phyloP scores from a whole-genome alignment of 1,139 yeast genomes.

The Sugiyamaella novakii region DNA sequence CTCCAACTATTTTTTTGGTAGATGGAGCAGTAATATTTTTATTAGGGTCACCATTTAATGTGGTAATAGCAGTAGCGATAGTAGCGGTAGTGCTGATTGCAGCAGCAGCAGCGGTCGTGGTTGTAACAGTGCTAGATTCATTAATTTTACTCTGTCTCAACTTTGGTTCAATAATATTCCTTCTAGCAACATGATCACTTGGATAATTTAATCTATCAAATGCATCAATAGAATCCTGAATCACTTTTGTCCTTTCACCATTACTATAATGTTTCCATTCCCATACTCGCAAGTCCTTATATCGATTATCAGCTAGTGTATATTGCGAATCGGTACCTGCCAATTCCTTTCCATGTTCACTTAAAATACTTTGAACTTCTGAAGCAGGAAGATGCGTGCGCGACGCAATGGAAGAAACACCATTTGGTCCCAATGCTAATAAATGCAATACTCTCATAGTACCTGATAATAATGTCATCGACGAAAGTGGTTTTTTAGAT shows the following conservation, averaged over 20 bases:
- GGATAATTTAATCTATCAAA: slow-evolving; percentile 39
- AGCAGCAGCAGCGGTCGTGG: slow-evolving; percentile 10
- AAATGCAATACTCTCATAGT: slow-evolving; percentile 42
- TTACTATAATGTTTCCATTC: slow-evolving; percentile 44
- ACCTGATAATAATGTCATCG: slow-evolving; percentile 35
- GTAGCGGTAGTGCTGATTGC: slow-evolving; percentile 19
- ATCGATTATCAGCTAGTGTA: slow-evolving; percentile 37
- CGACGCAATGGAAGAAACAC: slow-evolving; percentile 34
- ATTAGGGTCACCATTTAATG: slow-evolving; percentile 16
- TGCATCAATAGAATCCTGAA: slow-evolving; percentile 37
- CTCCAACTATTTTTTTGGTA: slow-evolving; percentile 24
- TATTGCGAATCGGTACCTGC: slow-evolving; percentile 7
- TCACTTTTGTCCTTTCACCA: slow-evolving; percentile 39
- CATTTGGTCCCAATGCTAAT: slow-evolving; percentile 40
- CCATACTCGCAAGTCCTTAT: slow-evolving; percentile 43
- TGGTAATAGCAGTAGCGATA: slow-evolving; percentile 16
- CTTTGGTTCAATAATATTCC: slow-evolving; percentile 39
- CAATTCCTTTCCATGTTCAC: slow-evolving; percentile 34
- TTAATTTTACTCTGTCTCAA: slow-evolving; percentile 18
- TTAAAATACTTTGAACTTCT: slow-evolving; percentile 38
- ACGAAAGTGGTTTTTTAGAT: slow-evolving; percentile 31
- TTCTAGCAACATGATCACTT: slow-evolving; percentile 39
- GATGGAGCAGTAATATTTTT: slow-evolving; percentile 5
- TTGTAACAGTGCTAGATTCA: slow-evolving; percentile 3
- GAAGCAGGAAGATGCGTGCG: slow-evolving; percentile 37